These are phyloP conservation scores for Mycena albidolilacea DNA, from an alignment of 768 basidiomycete genomes.

Conservation along the genomic window DNA sequence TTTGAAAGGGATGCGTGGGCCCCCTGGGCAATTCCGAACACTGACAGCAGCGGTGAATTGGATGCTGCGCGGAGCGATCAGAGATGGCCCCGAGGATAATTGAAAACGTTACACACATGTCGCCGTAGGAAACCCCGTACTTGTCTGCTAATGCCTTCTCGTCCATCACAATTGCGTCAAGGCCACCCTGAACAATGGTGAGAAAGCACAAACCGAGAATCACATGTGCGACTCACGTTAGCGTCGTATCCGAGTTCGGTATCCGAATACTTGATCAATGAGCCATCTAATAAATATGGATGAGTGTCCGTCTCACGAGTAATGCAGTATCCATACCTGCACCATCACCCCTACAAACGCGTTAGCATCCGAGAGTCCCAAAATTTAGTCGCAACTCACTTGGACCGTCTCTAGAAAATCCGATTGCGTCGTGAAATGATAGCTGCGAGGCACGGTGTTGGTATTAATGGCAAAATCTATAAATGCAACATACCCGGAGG, in stretches of 20 bases:
- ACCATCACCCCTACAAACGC: constrained; percentile 25
- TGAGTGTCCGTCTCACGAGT: neutral
- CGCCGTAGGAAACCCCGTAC: constrained; percentile 36
- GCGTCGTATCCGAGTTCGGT: constrained; percentile 23
- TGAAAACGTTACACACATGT: constrained; percentile 8
- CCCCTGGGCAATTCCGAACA: constrained; percentile 48
- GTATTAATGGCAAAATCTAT: neutral
- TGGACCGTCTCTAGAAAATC: constrained; percentile 4
- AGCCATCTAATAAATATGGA: constrained; percentile 26
- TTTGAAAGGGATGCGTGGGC: constrained; percentile 44
- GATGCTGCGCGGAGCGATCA: constrained; percentile 37
- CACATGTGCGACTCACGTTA: constrained; percentile 5
- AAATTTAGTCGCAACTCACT: neutral
- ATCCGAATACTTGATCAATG: constrained; percentile 25
- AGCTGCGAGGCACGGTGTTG: constrained; percentile 6
- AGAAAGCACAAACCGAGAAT: neutral
- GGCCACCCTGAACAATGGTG: constrained; percentile 2
- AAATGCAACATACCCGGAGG: neutral
- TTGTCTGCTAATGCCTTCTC: constrained; percentile 20
- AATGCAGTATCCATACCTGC: neutral
- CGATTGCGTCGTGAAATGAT: constrained; percentile 41
- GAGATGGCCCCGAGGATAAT: neutral
- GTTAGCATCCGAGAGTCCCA: neutral
- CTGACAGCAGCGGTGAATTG: constrained; percentile 52
- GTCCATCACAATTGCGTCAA: constrained; percentile 25